Evolutionary conservation across 1,284 basidiomycete genomes (phyloP), one percentile per base, ranked within the genome.

Genomic region (Inonotus obliquus): DNA sequence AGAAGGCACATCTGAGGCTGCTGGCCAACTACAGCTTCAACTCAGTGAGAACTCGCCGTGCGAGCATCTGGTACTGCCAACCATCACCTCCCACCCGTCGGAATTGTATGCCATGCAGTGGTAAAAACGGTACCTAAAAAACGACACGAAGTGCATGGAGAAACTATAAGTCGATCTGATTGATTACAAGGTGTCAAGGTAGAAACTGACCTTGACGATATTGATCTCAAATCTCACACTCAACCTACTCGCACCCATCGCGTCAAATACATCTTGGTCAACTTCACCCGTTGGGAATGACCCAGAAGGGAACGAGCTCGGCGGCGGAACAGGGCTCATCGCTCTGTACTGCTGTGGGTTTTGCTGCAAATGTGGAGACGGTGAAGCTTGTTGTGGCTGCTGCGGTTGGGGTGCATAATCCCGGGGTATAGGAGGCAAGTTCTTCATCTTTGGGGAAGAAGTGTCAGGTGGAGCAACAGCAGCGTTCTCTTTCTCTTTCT

Each of bases 21-120:
- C n/a, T 23, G 13, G 13, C 25, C 4, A 19, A 32, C 84, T 77
- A 95, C 79, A 98, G 77, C 78, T 96, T 95, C 75, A 98, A 83
- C 75, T 97, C 95, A 61, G 92, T 91, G 68, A 98, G 74, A 48
- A 98, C 94, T 63, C 95, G 82, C 70, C 94, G 86, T n/a, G 95
- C 96, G 54, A 98, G 82, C 90, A 94, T 95, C 73, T 95, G 92
- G 73, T 98, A 97, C 76, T 98, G 94, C 96, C 95, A 98, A 1
- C 93, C 93, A 68, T 98, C 94, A 2, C 96, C 96, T 49, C 92
- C 86, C 0, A 91, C 85, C 61, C 96, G 82, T 59, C 96, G 86
- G 79, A 99, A 99, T 72, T 98, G 96, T 62, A 99, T 89, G 0
- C 96, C 96, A 71, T 98, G 93, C 35, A 99, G 79, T 1, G 96